Evolutionary conservation across 257 asterid species (phyloP).

Genomic region (Mitragyna speciosa): DNA sequence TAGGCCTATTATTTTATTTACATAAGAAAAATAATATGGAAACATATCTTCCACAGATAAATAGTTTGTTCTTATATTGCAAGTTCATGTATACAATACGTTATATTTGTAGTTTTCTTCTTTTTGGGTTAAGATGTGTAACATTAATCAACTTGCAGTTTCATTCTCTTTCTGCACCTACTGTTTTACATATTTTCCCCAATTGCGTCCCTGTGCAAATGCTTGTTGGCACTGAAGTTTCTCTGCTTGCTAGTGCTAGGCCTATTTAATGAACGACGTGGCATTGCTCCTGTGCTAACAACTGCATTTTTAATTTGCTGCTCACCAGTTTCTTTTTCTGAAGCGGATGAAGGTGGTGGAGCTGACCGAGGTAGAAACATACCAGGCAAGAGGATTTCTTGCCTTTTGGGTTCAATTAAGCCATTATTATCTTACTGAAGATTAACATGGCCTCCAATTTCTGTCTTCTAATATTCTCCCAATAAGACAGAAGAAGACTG

Average conservation of each 20-base stretch:
- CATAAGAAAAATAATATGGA: background rate
- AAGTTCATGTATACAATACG: background rate
- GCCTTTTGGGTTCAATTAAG: conserved; percentile 67
- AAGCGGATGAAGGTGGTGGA: conserved; percentile 36
- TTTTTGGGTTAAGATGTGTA: background rate
- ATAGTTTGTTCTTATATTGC: background rate
- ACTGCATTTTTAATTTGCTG: conserved; percentile 26
- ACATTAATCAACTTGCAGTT: conserved; percentile 10
- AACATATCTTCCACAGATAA: background rate
- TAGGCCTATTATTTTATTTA: background rate
- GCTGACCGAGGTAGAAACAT: conserved; percentile 71
- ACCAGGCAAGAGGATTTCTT: conserved; percentile 73
- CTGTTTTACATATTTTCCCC: conserved; percentile 58
- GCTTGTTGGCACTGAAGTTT: conserved; percentile 43
- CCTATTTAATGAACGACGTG: conserved; percentile 42
- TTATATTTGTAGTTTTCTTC: background rate
- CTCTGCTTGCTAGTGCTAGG: conserved; percentile 51
- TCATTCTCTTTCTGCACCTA: conserved; percentile 60
- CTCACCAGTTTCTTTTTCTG: conserved; percentile 29
- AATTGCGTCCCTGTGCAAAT: conserved; percentile 35
- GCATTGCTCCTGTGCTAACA: conserved; percentile 33
- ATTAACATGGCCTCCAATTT: conserved; percentile 58
- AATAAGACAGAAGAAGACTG: conserved; percentile 51
- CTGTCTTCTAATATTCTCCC: conserved; percentile 62
- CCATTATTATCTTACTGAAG: conserved; percentile 81